These are phyloP conservation scores for Candida easanensis DNA, from an alignment of 805 yeast genomes.

Conservation along the genomic window DNA sequence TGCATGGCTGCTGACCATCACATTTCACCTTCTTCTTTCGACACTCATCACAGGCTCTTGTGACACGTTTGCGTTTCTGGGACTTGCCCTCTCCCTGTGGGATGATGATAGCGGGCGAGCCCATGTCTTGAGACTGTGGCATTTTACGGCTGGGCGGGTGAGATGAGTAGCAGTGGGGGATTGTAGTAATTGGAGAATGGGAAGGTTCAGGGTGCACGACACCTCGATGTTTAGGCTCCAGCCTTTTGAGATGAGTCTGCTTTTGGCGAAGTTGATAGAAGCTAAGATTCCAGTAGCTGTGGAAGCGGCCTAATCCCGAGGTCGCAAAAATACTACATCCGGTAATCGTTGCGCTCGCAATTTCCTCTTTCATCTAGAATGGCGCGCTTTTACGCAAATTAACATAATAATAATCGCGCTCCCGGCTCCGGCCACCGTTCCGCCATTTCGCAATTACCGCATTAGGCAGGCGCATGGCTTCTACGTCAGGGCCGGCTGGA, in stretches of 20 bases:
- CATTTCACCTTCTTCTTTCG: conserved; percentile 76
- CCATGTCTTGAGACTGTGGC: conserved; percentile 8
- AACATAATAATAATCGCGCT: conserved; percentile 8
- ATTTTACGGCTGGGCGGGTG: background rate
- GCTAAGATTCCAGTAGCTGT: background rate
- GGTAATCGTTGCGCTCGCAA: background rate
- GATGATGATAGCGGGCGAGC: conserved; percentile 10
- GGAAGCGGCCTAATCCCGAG: background rate
- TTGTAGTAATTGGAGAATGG: background rate
- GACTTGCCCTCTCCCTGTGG: conserved; percentile 4
- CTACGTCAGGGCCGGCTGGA: background rate
- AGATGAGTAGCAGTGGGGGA: too few relatives aligned
- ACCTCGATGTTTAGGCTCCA: background rate
- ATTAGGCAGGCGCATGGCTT: background rate
- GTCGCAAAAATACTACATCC: background rate
- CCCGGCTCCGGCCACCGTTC: conserved; percentile 6
- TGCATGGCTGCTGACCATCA: conserved; percentile 77
- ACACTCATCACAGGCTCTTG: conserved; percentile 75
- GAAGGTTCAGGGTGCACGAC: background rate
- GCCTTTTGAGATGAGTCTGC: background rate
- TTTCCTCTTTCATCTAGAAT: background rate
- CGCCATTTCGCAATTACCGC: conserved; percentile 4
- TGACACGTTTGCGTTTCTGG: conserved; percentile 60
- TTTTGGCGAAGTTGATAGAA: background rate
- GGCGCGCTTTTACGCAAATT: background rate